Conservation (phyloP, 164 flowering plant genomes). For the Cinnamomum micranthum region DNA sequence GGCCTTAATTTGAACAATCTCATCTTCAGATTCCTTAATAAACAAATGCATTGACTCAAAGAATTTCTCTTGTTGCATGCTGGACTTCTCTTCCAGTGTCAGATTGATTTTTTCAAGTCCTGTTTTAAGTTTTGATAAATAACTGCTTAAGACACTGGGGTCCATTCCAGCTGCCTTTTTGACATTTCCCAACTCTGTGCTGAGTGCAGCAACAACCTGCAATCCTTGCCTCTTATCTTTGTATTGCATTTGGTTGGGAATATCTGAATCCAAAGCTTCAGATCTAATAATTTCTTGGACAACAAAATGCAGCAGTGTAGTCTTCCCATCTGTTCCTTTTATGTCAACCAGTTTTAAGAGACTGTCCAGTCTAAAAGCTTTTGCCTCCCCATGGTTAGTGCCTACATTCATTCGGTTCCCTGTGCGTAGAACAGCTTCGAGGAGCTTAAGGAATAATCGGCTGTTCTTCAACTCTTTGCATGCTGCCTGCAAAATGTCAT, state of each 20-base stretch:
- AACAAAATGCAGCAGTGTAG: conserved; percentile 95
- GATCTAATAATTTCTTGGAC: conserved; percentile 94
- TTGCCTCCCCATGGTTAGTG: conserved; percentile 93
- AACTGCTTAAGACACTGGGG: conserved; percentile 74
- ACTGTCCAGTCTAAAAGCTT: conserved; percentile 88
- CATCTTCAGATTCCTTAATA: conserved; percentile 64
- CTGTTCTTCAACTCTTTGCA: conserved; percentile 84
- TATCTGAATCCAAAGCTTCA: conserved; percentile 47
- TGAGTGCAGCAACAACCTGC: conserved; percentile 70
- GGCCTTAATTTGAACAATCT: conserved; percentile 53
- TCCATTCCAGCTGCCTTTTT: conserved; percentile 97
- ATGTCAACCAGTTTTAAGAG: conserved; percentile 85
- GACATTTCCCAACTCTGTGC: conserved; percentile 73
- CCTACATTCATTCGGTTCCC: conserved; percentile 99
- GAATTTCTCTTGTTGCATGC: conserved; percentile 49
- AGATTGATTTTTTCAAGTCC: conserved; percentile 73
- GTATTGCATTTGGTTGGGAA: conserved; percentile 19
- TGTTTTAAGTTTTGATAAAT: conserved; percentile 70
- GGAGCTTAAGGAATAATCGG: conserved; percentile 83
- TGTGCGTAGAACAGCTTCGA: conserved; percentile 94
- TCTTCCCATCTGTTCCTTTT: conserved; percentile 95
- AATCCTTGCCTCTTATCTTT: conserved; percentile 62
- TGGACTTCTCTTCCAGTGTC: conserved; percentile 58
- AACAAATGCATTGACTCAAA: conserved; percentile 62
- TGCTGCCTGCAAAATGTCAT: conserved; percentile 56